These are phyloP conservation scores for Dictyostelium purpureum DNA, from an alignment of 78 protist genomes.

Conservation along the genomic window DNA sequence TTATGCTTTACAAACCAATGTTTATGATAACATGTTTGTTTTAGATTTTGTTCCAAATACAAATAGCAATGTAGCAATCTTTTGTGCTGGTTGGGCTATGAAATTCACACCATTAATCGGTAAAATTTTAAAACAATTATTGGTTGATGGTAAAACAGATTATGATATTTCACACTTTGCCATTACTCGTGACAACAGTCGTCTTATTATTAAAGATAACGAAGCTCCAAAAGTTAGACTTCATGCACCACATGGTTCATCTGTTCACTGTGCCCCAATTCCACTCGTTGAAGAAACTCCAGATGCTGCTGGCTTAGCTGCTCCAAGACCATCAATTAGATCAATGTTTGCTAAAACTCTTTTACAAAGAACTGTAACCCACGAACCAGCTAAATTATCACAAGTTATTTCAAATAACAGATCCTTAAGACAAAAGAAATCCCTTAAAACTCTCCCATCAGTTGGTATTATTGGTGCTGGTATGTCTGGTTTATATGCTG, in stretches of 20 bases:
- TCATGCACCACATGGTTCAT: background rate
- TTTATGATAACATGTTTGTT: constrained; percentile 16
- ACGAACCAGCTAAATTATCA: background rate
- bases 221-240: background rate
- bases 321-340: background rate
- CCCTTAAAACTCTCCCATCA: background rate
- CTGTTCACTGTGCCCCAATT: background rate
- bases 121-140: background rate
- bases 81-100: constrained; percentile 25
- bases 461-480: constrained; percentile 61
- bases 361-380: background rate
- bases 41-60: constrained; percentile 1
- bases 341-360: background rate
- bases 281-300: background rate
- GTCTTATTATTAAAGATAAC: background rate
- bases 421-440: background rate
- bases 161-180: background rate
- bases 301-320: background rate
- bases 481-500: constrained; percentile 56
- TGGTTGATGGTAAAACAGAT: background rate
- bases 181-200: background rate
- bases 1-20: background rate
- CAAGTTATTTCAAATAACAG: background rate
- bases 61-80: background rate
- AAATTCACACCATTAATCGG: constrained; percentile 10